Conservation (phyloP, 768 basidiomycete species). For the Hypholoma fasciculare region DNA sequence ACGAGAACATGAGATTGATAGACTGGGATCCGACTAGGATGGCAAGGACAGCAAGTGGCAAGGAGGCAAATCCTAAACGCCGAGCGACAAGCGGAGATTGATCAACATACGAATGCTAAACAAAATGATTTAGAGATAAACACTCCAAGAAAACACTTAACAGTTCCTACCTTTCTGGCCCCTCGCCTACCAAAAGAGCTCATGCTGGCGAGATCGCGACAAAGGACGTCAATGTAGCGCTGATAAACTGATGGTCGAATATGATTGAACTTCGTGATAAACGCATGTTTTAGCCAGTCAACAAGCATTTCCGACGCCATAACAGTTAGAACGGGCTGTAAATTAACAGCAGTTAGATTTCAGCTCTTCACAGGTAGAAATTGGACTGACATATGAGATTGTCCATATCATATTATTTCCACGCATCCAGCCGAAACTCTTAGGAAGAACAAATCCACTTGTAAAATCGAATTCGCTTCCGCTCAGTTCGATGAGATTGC, state of each 20-base stretch:
- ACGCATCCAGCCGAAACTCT: conserved; percentile 82
- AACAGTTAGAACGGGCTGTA: conserved; percentile 88
- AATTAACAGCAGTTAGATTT: neutral
- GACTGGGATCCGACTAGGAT: conserved; percentile 79
- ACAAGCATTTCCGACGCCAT: conserved; percentile 91
- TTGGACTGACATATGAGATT: conserved; percentile 77
- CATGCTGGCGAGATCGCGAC: conserved; percentile 85
- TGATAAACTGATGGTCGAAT: conserved; percentile 95
- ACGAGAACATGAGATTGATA: conserved; percentile 56
- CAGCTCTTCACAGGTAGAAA: neutral
- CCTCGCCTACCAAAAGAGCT: conserved; percentile 68
- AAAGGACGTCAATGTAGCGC: conserved; percentile 92
- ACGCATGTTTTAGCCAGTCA: conserved; percentile 99
- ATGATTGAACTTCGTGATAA: conserved; percentile 99
- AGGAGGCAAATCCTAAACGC: conserved; percentile 88
- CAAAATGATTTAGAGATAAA: neutral
- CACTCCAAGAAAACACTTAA: neutral
- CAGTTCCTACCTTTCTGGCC: conserved; percentile 60
- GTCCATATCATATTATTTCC: conserved; percentile 82
- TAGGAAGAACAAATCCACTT: conserved; percentile 72
- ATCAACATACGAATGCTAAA: conserved; percentile 86
- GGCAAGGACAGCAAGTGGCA: conserved; percentile 86
- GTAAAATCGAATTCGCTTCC: conserved; percentile 85
- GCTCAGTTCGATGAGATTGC: conserved; percentile 92
- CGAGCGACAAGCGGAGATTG: conserved; percentile 94